A percentile compares a stretch with the other conserved stretches of the same genome.
Conservation (phyloP, 345 rosid species). For the Camelina neglecta region DNA sequence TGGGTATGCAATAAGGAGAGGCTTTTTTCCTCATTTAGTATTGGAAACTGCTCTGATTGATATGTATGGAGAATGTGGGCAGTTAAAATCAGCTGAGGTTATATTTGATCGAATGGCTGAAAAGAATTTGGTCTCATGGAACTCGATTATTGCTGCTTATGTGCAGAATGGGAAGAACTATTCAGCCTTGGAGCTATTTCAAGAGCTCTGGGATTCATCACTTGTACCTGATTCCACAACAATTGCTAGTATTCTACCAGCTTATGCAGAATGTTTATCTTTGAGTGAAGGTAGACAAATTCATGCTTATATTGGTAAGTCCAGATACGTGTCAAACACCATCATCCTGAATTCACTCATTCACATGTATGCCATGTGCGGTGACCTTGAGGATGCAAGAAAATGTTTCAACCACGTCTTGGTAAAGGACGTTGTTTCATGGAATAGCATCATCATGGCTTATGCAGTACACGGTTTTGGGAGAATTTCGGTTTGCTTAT, state of each 20-base stretch:
- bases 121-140: conserved; percentile 74
- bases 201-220: conserved; percentile 47
- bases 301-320: conserved; percentile 57
- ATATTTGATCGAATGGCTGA: conserved; percentile 53
- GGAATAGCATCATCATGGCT: conserved; percentile 84
- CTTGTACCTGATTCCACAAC: conserved; percentile 63
- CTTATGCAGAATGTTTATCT: conserved; percentile 64
- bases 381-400: conserved; percentile 67
- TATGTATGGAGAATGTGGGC: conserved; percentile 61
- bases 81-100: conserved; percentile 51
- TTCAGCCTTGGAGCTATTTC: conserved; percentile 63
- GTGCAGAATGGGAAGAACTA: conserved; percentile 53
- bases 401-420: conserved; percentile 51
- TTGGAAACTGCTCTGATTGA: conserved; percentile 75
- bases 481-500: conserved; percentile 51
- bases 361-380: conserved; percentile 75
- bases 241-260: conserved; percentile 65
- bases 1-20: conserved; percentile 65
- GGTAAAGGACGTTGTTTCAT: conserved; percentile 64
- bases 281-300: conserved; percentile 59
- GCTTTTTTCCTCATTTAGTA: conserved; percentile 64
- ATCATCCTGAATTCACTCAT: conserved; percentile 63
- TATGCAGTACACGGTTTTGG: conserved; percentile 75
- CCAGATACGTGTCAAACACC: conserved; percentile 48
- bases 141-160: conserved; percentile 65